Conservation (phyloP, 2,329 filamentous ascomycete species). For the Tetracladium maxilliforme region DNA sequence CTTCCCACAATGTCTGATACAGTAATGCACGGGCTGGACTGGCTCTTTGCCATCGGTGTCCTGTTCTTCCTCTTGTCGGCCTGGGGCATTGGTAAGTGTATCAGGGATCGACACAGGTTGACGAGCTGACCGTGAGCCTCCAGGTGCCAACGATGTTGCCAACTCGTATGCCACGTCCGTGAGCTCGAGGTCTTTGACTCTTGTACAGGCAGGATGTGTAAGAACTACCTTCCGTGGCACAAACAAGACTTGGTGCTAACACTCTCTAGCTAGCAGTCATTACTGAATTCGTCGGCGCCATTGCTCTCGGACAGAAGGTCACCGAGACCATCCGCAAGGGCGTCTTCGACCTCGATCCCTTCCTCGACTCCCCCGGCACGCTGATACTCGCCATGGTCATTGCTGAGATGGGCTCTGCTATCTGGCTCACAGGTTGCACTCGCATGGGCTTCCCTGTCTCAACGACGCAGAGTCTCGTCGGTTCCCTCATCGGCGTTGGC, state of each 20-base stretch:
- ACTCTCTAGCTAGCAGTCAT: not conserved
- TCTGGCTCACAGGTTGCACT: slow-evolving; percentile 39
- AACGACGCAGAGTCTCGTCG: slow-evolving; percentile 44
- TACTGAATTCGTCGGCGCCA: not conserved
- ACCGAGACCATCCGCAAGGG: slow-evolving; percentile 46
- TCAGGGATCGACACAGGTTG: too few relatives aligned
- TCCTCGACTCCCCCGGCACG: slow-evolving; percentile 27
- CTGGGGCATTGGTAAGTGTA: slow-evolving; percentile 2
- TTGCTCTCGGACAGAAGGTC: slow-evolving; percentile 17
- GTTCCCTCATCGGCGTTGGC: slow-evolving; percentile 41
- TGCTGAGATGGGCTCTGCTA: slow-evolving; percentile 31
- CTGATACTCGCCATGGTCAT: slow-evolving; percentile 43
- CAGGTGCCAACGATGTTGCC: slow-evolving; percentile 1
- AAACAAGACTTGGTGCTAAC: not conserved
- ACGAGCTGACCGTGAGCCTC: too few relatives aligned
- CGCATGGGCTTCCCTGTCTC: slow-evolving; percentile 39
- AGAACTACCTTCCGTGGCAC: too few relatives aligned
- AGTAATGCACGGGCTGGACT: slow-evolving; percentile 1
- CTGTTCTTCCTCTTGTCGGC: slow-evolving; percentile 1
- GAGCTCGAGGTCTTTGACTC: not conserved
- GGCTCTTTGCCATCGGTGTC: slow-evolving; percentile 2
- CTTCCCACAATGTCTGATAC: too few relatives aligned
- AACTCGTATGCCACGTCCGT: not conserved
- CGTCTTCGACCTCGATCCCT: slow-evolving; percentile 33
- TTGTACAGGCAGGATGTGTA: not conserved